These are phyloP conservation scores for Corylus avellana DNA, from an alignment of 306 rosid genomes.

Conservation along the genomic window DNA sequence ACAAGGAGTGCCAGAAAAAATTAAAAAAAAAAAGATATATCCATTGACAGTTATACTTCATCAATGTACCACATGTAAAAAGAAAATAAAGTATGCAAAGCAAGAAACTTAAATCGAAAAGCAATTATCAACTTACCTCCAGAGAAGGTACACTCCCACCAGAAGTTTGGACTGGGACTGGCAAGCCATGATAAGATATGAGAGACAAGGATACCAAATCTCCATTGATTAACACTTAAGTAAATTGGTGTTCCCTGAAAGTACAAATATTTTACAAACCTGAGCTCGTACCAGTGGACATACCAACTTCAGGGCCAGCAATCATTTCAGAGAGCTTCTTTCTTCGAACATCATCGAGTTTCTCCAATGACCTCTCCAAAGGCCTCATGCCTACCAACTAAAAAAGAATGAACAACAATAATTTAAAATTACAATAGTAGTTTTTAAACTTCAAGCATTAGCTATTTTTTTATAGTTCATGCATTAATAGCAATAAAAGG, in stretches of 20 bases:
- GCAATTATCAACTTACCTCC: slow-evolving; percentile 51
- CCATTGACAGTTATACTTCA: not conserved
- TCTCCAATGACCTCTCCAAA: slow-evolving; percentile 86
- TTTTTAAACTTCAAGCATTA: slow-evolving; percentile 17
- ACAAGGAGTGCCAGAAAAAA: too few species aligned
- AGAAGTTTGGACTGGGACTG: slow-evolving; percentile 65
- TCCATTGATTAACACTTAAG: not conserved
- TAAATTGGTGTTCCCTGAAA: slow-evolving; percentile 7
- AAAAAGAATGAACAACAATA: slow-evolving; percentile 25
- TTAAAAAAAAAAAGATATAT: not conserved
- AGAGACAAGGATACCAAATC: slow-evolving; percentile 26
- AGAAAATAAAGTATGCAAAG: not conserved
- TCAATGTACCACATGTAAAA: not conserved
- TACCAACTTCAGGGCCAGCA: slow-evolving; percentile 77
- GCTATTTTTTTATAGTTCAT: not conserved
- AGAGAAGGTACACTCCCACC: slow-evolving; percentile 57
- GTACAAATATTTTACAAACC: slow-evolving; percentile 51
- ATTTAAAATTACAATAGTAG: slow-evolving; percentile 24
- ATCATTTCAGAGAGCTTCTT: slow-evolving; percentile 97
- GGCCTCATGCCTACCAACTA: slow-evolving; percentile 99
- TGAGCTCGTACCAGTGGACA: slow-evolving; percentile 52
- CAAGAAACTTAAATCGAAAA: not conserved
- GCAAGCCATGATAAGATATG: slow-evolving; percentile 33
- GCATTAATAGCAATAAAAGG: not conserved
- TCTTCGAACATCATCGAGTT: slow-evolving; percentile 95